Conservation (phyloP, 2,329 filamentous ascomycete species). For the Trichoderma aggressivum region DNA sequence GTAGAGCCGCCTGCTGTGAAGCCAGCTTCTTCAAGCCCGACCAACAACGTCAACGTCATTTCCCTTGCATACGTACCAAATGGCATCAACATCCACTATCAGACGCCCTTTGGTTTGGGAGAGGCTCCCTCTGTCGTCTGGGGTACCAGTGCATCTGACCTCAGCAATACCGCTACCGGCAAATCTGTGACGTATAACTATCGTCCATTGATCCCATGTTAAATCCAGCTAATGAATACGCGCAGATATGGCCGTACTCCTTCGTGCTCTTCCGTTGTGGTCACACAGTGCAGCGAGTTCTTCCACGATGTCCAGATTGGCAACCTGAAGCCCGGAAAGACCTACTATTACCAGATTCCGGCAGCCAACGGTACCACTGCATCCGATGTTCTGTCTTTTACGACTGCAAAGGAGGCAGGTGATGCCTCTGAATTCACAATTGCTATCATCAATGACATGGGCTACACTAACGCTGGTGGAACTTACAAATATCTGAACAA, state of each 20-base stretch:
- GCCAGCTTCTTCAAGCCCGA: not conserved
- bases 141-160: not conserved
- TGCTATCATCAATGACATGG: slow-evolving; percentile 5
- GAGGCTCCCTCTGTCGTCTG: not conserved
- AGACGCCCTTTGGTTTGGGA: slow-evolving; percentile 4
- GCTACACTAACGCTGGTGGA: slow-evolving; percentile 1
- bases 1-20: slow-evolving; percentile 6
- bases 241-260: slow-evolving; percentile 2
- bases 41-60: slow-evolving; percentile 8
- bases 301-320: slow-evolving; percentile 6
- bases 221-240: not conserved
- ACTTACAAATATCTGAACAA: slow-evolving; percentile 7
- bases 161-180: not conserved
- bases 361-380: slow-evolving; percentile 7
- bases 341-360: slow-evolving; percentile 7
- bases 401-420: not conserved
- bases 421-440: not conserved
- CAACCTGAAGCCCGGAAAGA: not conserved
- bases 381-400: slow-evolving; percentile 2
- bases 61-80: not conserved
- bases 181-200: not conserved
- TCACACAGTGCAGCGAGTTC: slow-evolving; percentile 11
- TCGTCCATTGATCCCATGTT: not conserved
- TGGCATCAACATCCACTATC: slow-evolving; percentile 10
- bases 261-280: not conserved